Evolutionary conservation across 129 eudicot species (phyloP).

Genomic region (Ambrosia artemisiifolia): DNA sequence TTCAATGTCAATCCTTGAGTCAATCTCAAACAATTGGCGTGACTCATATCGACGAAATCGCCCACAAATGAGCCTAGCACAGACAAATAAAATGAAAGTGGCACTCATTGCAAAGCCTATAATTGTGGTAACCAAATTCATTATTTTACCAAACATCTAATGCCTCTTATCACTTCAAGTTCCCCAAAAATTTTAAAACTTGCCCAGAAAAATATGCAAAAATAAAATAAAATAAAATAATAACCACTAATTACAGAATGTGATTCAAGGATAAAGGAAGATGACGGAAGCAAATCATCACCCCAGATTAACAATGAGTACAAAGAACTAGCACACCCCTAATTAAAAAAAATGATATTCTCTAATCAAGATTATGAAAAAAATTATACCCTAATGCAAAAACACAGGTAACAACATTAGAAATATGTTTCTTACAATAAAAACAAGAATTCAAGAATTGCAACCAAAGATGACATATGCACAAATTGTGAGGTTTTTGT

Average conservation of each 20-base stretch:
- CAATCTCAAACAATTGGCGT: slow-evolving; percentile 60
- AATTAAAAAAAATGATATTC: background rate
- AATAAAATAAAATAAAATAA: background rate
- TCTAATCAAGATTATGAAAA: too few species aligned
- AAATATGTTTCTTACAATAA: too few species aligned
- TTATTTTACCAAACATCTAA: slow-evolving; percentile 61
- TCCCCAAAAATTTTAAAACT: too few species aligned
- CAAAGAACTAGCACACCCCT: background rate
- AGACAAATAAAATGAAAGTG: slow-evolving; percentile 81
- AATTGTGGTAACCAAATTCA: slow-evolving; percentile 79
- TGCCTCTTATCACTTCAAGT: slow-evolving; percentile 4
- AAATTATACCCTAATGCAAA: too few species aligned
- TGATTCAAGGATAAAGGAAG: background rate
- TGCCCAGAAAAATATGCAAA: too few species aligned
- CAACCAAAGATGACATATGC: too few species aligned
- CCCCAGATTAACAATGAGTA: background rate
- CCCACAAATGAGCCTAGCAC: slow-evolving; percentile 90
- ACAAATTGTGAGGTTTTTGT: background rate
- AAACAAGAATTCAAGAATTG: too few species aligned
- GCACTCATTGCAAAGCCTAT: slow-evolving; percentile 98
- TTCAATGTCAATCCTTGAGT: slow-evolving; percentile 77
- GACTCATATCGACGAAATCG: slow-evolving; percentile 65
- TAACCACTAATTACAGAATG: background rate
- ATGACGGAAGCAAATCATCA: background rate
- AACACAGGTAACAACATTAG: too few species aligned